These are phyloP conservation scores for Chenopodium suecicum DNA, from an alignment of 148 eudicot genomes.

Conservation along the genomic window DNA sequence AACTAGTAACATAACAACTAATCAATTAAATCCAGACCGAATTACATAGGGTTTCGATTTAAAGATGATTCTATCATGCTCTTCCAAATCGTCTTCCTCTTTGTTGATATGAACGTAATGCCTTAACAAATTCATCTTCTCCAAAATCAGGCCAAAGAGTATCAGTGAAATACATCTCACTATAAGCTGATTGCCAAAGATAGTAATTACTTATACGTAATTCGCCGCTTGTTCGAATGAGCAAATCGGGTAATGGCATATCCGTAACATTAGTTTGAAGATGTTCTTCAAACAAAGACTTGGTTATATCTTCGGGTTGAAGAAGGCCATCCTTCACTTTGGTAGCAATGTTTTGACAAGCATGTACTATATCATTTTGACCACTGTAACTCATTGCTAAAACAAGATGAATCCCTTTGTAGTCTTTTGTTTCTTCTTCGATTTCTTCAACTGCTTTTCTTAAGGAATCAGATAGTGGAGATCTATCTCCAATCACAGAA, in stretches of 20 bases:
- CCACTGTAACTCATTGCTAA: constrained; percentile 33
- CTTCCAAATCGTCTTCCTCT: constrained; percentile 40
- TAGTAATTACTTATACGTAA: constrained; percentile 36
- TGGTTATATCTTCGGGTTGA: constrained; percentile 30
- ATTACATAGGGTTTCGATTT: too few species aligned
- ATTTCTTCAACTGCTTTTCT: constrained; percentile 7
- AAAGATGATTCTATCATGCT: not conserved
- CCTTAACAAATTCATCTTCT: constrained; percentile 32
- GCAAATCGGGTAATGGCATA: constrained; percentile 38
- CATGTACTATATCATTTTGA: constrained; percentile 38
- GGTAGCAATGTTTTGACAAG: constrained; percentile 32
- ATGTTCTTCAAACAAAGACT: constrained; percentile 31
- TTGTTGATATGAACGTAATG: constrained; percentile 32
- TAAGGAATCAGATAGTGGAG: constrained; percentile 26
- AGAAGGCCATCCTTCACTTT: constrained; percentile 40
- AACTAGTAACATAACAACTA: too few species aligned
- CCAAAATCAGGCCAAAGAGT: constrained; percentile 37
- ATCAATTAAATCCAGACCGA: too few species aligned
- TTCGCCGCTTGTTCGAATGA: constrained; percentile 47
- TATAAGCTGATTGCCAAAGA: constrained; percentile 48
- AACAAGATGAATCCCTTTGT: constrained; percentile 9
- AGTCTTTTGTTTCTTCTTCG: constrained; percentile 31
- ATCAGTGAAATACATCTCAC: constrained; percentile 34
- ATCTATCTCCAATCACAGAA: constrained; percentile 35
- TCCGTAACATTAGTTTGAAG: constrained; percentile 32